phyloP scores from a whole-genome alignment of 2,329 filamentous ascomycete genomes.

The Gliomastix tumulicola region DNA sequence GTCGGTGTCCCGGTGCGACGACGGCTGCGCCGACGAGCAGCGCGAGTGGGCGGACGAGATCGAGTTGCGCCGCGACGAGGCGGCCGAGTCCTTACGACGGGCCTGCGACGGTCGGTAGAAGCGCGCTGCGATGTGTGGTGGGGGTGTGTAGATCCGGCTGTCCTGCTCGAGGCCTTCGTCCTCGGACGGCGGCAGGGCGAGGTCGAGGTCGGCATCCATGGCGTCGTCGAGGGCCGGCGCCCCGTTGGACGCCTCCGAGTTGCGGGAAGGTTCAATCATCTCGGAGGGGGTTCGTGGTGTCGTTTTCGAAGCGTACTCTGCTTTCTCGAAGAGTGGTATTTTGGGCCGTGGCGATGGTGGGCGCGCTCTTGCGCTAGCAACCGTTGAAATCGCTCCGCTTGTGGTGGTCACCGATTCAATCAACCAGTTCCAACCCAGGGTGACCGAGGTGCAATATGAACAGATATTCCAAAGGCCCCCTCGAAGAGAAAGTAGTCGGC shows the following conservation, averaged over 20 bases:
- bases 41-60: slow-evolving; percentile 70
- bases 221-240: slow-evolving; percentile 12
- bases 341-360: no score
- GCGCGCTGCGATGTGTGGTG: slow-evolving; percentile 70
- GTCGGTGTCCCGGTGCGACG: slow-evolving; percentile 41
- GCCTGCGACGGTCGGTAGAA: slow-evolving; percentile 64
- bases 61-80: slow-evolving; percentile 74
- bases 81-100: slow-evolving; percentile 67
- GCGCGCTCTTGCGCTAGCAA: no score
- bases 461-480: no score
- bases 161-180: slow-evolving; percentile 27
- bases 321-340: no score
- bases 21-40: slow-evolving; percentile 53
- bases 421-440: no score
- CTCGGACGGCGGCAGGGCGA: slow-evolving; percentile 28
- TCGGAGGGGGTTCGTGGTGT: no score
- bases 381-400: no score
- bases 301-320: no score
- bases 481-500: no score
- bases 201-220: slow-evolving; percentile 23
- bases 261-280: slow-evolving; percentile 32
- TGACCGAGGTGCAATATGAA: no score
- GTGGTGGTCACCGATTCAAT: no score
- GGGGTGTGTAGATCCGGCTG: slow-evolving; percentile 48
- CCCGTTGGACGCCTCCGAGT: slow-evolving; percentile 25